phyloP scores from a whole-genome alignment of 495 filamentous ascomycete species.

The Penicillium cosmopolitanum region DNA sequence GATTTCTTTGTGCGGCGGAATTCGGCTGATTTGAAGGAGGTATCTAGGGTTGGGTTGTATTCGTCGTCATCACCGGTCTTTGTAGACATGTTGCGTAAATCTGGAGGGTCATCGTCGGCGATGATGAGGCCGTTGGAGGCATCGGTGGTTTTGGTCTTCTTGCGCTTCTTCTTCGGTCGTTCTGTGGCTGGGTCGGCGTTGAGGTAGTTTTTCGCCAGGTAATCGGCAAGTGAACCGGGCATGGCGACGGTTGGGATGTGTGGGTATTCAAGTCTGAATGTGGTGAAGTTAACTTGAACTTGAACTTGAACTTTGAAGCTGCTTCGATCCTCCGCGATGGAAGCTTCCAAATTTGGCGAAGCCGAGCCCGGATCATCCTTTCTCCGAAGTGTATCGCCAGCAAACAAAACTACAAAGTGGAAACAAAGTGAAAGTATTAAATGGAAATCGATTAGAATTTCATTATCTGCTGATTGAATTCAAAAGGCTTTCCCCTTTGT shows the following conservation, averaged over 20 bases:
- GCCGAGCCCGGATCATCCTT: too few relatives aligned
- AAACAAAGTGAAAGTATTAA: too few relatives aligned
- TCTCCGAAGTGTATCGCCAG: too few relatives aligned
- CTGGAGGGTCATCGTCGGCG: conserved; percentile 84
- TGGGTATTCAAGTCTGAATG: too few relatives aligned
- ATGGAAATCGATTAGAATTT: too few relatives aligned
- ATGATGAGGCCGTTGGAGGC: conserved; percentile 72
- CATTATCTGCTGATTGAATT: too few relatives aligned
- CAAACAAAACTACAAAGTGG: too few relatives aligned
- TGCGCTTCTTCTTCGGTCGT: conserved; percentile 74
- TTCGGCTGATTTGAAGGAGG: conserved; percentile 58
- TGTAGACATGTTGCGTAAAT: conserved; percentile 58
- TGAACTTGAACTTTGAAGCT: too few relatives aligned
- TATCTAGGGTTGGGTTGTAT: conserved; percentile 49
- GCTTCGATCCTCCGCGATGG: too few relatives aligned
- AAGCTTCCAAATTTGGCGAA: too few relatives aligned
- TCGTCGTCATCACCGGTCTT: conserved; percentile 48
- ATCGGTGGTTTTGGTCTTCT: conserved; percentile 76
- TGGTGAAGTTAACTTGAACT: too few relatives aligned
- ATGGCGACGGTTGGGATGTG: conserved; percentile 9
- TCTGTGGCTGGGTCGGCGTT: conserved; percentile 65
- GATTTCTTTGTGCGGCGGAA: conserved; percentile 80
- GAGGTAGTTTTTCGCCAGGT: conserved; percentile 94
- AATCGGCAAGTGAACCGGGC: conserved; percentile 69
- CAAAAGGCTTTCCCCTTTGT: too few relatives aligned